phyloP scores from a whole-genome alignment of 768 basidiomycete genomes.

The Tephrocybe sp. region DNA sequence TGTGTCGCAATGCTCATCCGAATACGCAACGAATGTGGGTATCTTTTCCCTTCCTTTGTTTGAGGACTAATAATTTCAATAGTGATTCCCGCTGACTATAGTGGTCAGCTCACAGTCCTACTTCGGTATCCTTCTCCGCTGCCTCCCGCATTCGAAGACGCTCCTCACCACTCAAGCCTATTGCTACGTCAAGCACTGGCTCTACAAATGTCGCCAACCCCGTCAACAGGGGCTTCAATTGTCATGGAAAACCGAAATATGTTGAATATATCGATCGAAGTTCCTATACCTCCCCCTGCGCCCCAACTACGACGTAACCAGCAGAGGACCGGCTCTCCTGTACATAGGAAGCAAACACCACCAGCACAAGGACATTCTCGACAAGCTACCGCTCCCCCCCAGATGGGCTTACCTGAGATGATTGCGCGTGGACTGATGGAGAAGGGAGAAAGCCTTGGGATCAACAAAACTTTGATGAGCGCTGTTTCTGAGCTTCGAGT shows the following conservation, averaged over 20 bases:
- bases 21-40: constrained; percentile 82
- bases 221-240: constrained; percentile 75
- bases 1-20: constrained; percentile 95
- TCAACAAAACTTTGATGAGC: constrained; percentile 80
- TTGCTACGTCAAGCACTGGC: constrained; percentile 84
- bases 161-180: constrained; percentile 60
- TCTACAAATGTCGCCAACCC: constrained; percentile 71
- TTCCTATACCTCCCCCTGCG: constrained; percentile 46
- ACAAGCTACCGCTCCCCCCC: constrained; percentile 39
- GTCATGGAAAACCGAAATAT: constrained; percentile 81
- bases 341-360: constrained; percentile 6
- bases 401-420: constrained; percentile 66
- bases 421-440: constrained; percentile 74
- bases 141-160: constrained; percentile 31
- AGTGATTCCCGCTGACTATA: constrained; percentile 91
- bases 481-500: constrained; percentile 80
- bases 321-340: constrained; percentile 19
- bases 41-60: constrained; percentile 8
- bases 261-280: constrained; percentile 70
- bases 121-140: constrained; percentile 79
- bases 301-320: constrained; percentile 36
- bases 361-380: constrained; percentile 31
- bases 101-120: constrained; percentile 76
- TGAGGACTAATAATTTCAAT: constrained; percentile 10
- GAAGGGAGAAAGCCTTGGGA: constrained; percentile 76